These are phyloP conservation scores for Xylaria sp. DNA, from an alignment of 2,329 filamentous ascomycete genomes.

Conservation along the genomic window DNA sequence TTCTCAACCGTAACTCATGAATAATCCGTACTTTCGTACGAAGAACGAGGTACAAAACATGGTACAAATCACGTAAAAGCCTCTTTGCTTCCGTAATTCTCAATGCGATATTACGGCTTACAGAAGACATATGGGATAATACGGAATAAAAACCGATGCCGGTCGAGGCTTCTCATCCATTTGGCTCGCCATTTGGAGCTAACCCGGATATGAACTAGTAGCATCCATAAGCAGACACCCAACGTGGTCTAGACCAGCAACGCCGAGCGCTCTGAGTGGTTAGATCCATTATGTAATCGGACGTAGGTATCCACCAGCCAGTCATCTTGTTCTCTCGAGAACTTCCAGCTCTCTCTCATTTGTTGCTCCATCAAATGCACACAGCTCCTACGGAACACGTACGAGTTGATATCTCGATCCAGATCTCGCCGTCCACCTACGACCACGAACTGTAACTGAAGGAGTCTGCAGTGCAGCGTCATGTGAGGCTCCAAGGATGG, in stretches of 20 bases:
- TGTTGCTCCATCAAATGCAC: neutral
- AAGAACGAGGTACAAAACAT: too few relatives aligned
- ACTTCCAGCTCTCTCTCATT: neutral
- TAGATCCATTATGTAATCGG: neutral
- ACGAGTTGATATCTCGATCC: too few relatives aligned
- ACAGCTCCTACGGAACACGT: neutral
- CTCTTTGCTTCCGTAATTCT: too few relatives aligned
- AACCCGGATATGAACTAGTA: neutral
- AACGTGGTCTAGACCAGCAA: too few relatives aligned
- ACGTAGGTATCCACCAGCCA: neutral
- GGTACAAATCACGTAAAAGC: too few relatives aligned
- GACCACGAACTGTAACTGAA: neutral
- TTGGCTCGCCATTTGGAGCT: neutral
- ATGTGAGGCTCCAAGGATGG: neutral
- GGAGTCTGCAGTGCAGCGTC: neutral
- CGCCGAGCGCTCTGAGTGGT: too few relatives aligned
- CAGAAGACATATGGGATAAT: too few relatives aligned
- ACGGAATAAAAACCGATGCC: neutral
- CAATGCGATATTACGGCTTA: too few relatives aligned
- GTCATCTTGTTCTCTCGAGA: neutral
- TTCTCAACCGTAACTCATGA: too few relatives aligned
- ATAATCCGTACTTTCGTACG: too few relatives aligned
- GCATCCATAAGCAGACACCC: too few relatives aligned
- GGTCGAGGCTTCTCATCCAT: neutral
- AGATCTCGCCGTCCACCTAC: neutral